phyloP scores from a whole-genome alignment of 176 grass and related monocot species.

The Oryza meyeriana region DNA sequence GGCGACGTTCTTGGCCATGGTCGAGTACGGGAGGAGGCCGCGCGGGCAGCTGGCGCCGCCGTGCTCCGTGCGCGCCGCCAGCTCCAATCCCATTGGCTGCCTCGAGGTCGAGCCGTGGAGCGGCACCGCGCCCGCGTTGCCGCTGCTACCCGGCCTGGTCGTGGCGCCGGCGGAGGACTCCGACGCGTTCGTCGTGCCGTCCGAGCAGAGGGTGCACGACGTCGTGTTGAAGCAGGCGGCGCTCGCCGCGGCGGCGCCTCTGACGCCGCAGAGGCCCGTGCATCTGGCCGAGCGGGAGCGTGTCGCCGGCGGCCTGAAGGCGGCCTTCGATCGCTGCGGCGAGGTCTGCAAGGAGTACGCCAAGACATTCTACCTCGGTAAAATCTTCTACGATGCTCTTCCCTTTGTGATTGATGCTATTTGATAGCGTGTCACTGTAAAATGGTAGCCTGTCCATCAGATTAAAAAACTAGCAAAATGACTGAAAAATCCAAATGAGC shows the following conservation, averaged over 20 bases:
- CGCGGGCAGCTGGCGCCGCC: not conserved
- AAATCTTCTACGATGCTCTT: not conserved
- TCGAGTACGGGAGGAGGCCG: not conserved
- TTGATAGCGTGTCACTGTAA: not conserved
- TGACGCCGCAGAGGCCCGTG: not conserved
- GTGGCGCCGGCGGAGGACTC: conserved; percentile 7
- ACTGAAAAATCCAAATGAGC: not conserved
- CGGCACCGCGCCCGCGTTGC: not conserved
- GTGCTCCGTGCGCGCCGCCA: conserved; percentile 33
- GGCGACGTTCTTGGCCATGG: not conserved
- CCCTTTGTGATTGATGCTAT: not conserved
- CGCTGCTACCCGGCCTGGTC: conserved; percentile 10
- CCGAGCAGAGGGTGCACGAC: conserved; percentile 74
- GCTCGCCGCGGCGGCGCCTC: conserved; percentile 26
- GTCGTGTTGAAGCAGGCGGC: conserved; percentile 76
- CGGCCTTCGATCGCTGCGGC: conserved; percentile 67
- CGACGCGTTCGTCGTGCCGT: conserved; percentile 24
- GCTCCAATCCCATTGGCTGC: conserved; percentile 33
- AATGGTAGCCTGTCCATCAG: no score
- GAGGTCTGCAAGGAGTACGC: conserved; percentile 91
- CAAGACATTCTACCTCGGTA: conserved; percentile 96
- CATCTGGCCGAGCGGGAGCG: conserved; percentile 24
- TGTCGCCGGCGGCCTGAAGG: conserved; percentile 38
- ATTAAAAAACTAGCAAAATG: not conserved
- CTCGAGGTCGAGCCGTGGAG: conserved; percentile 41